These are phyloP conservation scores for Sanghuangporus weigelae DNA, from an alignment of 1,284 basidiomycete genomes.

Conservation along the genomic window DNA sequence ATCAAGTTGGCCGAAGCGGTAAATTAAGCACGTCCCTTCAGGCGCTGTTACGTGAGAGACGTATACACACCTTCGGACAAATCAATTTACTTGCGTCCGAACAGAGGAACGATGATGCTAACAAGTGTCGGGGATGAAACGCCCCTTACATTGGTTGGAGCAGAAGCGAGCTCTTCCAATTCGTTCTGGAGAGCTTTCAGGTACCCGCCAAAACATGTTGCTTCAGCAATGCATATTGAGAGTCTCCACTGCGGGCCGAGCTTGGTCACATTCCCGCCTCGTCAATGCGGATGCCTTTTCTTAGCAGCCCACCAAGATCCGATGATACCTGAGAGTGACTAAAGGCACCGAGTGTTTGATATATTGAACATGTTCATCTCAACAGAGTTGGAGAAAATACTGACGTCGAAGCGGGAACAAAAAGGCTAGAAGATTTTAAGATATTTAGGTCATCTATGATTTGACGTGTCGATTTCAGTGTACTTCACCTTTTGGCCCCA, in stretches of 20 bases:
- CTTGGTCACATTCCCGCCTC: no score
- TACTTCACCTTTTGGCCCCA: background rate
- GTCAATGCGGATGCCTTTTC: no score
- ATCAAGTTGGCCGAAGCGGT: conserved; percentile 23
- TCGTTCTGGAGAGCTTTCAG: background rate
- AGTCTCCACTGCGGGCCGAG: no score
- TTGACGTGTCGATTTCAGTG: background rate
- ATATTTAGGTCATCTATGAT: background rate
- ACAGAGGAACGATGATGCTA: background rate
- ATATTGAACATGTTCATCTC: background rate
- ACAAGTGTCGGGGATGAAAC: background rate
- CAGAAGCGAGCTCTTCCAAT: background rate
- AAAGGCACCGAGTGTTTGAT: background rate
- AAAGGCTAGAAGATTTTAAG: background rate
- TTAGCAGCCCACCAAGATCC: background rate
- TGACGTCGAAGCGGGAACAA: background rate
- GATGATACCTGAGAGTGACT: background rate
- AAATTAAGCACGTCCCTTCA: conserved; percentile 24
- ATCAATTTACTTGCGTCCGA: background rate
- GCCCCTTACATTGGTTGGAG: background rate
- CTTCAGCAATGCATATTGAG: no score
- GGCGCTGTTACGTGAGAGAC: background rate
- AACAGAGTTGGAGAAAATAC: background rate
- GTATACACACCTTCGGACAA: background rate
- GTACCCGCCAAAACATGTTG: background rate